Evolutionary conservation across 163 green algal species (phyloP).

Genomic region (Scenedesmus sp.): DNA sequence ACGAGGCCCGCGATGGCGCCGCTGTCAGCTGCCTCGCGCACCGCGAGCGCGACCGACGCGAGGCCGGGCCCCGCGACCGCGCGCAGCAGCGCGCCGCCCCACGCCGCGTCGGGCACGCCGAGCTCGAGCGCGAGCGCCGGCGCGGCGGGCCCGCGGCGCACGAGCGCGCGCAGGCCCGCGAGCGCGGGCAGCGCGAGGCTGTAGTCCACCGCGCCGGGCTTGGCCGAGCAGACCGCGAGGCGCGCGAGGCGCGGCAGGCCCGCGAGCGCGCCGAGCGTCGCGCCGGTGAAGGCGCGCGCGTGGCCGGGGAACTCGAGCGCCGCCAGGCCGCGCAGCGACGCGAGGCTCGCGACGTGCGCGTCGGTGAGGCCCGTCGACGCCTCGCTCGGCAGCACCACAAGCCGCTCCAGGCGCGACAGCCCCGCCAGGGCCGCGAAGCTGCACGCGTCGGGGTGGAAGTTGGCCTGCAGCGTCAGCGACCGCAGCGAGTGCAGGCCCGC

Average conservation of each 20-base stretch:
- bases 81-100: conserved; percentile 28
- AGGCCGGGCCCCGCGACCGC: conserved; percentile 4
- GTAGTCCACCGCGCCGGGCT: conserved; percentile 29
- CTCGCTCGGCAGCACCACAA: conserved; percentile 29
- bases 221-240: conserved; percentile 18
- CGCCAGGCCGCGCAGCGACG: neutral
- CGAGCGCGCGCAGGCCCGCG: neutral
- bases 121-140: conserved; percentile 36
- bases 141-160: neutral
- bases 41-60: neutral
- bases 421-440: conserved; percentile 29
- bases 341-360: conserved; percentile 24
- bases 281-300: conserved; percentile 44
- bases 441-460: conserved; percentile 36
- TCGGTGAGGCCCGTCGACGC: conserved; percentile 36
- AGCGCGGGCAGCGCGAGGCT: conserved; percentile 25
- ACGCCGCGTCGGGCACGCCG: conserved; percentile 43
- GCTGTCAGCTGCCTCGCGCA: conserved; percentile 36
- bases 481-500: conserved; percentile 1
- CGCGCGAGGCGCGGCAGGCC: neutral
- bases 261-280: neutral
- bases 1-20: conserved; percentile 4
- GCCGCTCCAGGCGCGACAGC: conserved; percentile 2
- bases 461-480: conserved; percentile 24
- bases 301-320: conserved; percentile 42